These are phyloP conservation scores for Eucalyptus rudis DNA, from an alignment of 345 rosid species.

Conservation along the genomic window DNA sequence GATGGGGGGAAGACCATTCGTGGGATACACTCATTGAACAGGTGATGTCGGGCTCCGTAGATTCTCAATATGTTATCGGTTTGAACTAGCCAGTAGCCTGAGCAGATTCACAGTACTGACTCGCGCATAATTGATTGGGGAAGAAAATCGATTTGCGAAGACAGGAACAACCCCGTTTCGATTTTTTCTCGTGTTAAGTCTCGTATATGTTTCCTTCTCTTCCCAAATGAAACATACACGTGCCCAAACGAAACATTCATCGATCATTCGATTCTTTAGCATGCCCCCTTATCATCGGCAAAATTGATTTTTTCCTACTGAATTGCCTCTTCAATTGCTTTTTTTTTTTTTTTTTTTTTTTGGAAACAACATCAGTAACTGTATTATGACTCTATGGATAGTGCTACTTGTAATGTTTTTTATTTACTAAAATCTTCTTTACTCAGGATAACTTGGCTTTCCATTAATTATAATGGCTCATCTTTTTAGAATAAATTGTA, in stretches of 20 bases:
- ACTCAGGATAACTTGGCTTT: background rate
- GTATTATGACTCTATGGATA: background rate
- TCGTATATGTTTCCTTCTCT: background rate
- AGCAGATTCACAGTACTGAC: accelerated
- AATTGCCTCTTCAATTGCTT: background rate
- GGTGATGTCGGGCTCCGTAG: background rate
- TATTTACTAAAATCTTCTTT: background rate
- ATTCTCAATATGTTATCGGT: background rate
- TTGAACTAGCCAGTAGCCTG: background rate
- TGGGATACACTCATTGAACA: background rate
- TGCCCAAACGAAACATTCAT: background rate
- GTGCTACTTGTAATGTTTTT: background rate
- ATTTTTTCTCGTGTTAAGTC: background rate
- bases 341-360: background rate
- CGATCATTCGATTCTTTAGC: background rate
- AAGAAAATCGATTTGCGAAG: background rate
- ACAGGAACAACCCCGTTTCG: background rate
- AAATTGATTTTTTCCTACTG: background rate
- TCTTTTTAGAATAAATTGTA: background rate
- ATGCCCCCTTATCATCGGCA: background rate
- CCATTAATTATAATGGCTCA: background rate
- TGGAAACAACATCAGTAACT: background rate
- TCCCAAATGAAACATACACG: background rate
- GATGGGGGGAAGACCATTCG: background rate
- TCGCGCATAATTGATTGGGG: background rate